A percentile compares a stretch with the other conserved stretches of the same genome.
Conservation (phyloP, 2,329 filamentous ascomycete genomes). For the Fulvia fulva region DNA sequence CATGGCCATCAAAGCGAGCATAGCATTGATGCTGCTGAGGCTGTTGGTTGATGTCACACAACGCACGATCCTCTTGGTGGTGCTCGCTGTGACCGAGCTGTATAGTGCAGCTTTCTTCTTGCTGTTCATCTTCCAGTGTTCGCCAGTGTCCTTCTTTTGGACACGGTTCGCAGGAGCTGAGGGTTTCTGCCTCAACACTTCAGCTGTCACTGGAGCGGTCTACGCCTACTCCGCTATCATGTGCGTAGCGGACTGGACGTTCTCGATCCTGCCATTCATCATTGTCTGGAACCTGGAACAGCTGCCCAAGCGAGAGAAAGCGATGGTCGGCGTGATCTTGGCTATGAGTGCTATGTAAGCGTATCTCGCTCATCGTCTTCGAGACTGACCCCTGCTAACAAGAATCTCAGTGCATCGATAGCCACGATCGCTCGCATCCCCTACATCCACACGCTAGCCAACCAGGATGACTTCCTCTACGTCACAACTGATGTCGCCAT, state of each 20-base stretch:
- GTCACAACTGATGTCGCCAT: conserved; percentile 16
- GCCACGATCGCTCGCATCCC: conserved; percentile 18
- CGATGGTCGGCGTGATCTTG: conserved; percentile 31
- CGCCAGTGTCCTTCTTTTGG: conserved; percentile 18
- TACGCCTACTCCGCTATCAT: conserved; percentile 18
- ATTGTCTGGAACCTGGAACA: conserved; percentile 32
- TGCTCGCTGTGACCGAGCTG: conserved; percentile 12
- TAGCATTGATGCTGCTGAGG: conserved; percentile 17
- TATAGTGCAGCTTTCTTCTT: conserved; percentile 19
- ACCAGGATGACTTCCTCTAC: conserved; percentile 14
- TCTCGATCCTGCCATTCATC: conserved; percentile 28
- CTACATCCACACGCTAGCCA: conserved; percentile 11
- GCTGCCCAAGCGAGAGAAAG: conserved; percentile 25
- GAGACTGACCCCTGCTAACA: background rate
- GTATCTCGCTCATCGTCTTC: background rate
- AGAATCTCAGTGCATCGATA: conserved; percentile 11
- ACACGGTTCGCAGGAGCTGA: conserved; percentile 10
- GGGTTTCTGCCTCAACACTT: conserved; percentile 11
- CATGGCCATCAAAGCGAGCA: conserved; percentile 22
- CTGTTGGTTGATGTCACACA: conserved; percentile 10
- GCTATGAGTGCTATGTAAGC: conserved; percentile 30
- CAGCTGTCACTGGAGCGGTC: conserved; percentile 4
- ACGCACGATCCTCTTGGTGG: conserved; percentile 10
- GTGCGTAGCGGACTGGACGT: conserved; percentile 19
- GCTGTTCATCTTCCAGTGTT: conserved; percentile 18